phyloP scores from a whole-genome alignment of 2,329 filamentous ascomycete genomes.

The Curvularia eragrostidis region DNA sequence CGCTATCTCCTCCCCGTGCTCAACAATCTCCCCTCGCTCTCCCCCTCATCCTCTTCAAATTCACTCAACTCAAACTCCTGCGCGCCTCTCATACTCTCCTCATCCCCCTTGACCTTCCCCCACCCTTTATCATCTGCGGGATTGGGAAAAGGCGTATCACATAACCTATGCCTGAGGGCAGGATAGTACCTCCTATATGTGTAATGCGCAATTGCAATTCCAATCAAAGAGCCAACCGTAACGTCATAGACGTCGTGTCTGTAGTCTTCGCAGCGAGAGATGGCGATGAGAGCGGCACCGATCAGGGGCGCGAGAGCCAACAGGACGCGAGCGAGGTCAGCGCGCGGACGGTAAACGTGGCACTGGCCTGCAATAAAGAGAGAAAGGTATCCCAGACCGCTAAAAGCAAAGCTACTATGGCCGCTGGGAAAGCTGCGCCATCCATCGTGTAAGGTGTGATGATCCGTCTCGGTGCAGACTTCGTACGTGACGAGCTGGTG shows the following conservation, averaged over 20 bases:
- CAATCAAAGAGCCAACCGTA: conserved; percentile 61
- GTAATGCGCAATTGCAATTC: conserved; percentile 62
- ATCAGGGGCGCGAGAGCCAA: conserved; percentile 63
- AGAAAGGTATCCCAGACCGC: conserved; percentile 76
- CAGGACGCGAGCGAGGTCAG: conserved; percentile 63
- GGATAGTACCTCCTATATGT: conserved; percentile 69
- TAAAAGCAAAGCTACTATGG: conserved; percentile 80
- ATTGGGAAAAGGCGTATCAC: conserved; percentile 59
- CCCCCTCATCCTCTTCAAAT: conserved; percentile 37
- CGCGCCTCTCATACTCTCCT: conserved; percentile 47
- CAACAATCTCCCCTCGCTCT: conserved; percentile 30
- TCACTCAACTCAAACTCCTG: conserved; percentile 49
- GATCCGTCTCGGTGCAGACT: conserved; percentile 74
- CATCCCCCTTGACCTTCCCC: conserved; percentile 54
- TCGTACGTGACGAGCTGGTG: conserved; percentile 66
- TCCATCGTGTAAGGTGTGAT: conserved; percentile 77
- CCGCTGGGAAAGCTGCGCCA: conserved; percentile 85
- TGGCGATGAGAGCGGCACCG: conserved; percentile 65
- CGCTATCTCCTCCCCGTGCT: conserved; percentile 26
- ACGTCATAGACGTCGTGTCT: conserved; percentile 70
- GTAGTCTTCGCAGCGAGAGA: conserved; percentile 68
- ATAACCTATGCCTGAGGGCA: conserved; percentile 56
- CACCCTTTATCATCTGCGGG: conserved; percentile 46
- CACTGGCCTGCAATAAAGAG: conserved; percentile 73
- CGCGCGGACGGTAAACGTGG: conserved; percentile 64